A percentile compares a stretch with the other conserved stretches of the same genome.
phyloP scores from a whole-genome alignment of 1,284 basidiomycete species.

The Fomitopsis palustris region DNA sequence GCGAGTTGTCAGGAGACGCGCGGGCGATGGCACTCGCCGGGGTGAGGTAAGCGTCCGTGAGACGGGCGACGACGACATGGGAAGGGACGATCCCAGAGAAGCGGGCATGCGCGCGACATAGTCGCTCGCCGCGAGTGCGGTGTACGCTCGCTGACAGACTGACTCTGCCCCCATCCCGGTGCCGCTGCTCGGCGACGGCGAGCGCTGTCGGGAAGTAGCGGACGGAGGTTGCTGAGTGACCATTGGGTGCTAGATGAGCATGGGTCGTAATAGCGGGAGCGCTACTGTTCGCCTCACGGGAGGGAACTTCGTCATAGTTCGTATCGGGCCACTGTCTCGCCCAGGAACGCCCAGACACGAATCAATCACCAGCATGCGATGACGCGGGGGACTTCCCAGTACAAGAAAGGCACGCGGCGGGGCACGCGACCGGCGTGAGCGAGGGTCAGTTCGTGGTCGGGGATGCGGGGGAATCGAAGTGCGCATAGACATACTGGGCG shows the following conservation, averaged over 20 bases:
- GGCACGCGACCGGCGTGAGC: neutral
- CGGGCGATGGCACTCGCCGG: neutral
- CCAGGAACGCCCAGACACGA: neutral
- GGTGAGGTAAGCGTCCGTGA: constrained; percentile 1
- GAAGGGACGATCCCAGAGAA: neutral
- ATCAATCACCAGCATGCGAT: neutral
- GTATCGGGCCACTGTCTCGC: neutral
- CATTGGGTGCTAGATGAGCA: too few relatives aligned
- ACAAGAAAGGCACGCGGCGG: neutral
- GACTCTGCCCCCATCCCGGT: neutral
- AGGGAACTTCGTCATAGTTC: neutral
- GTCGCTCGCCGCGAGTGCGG: neutral
- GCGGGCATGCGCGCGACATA: neutral
- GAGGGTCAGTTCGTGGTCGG: neutral
- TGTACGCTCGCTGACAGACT: neutral
- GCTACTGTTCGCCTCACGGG: neutral
- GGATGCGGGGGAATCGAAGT: neutral
- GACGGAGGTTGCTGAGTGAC: neutral
- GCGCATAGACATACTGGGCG: neutral
- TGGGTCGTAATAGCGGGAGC: too few relatives aligned
- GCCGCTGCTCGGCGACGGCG: neutral
- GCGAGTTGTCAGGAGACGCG: neutral
- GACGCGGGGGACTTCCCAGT: constrained; percentile 1
- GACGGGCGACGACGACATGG: neutral
- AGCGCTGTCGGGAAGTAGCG: neutral